Conservation (phyloP, 116 monocot genomes). For the Phalaenopsis hybrid region DNA sequence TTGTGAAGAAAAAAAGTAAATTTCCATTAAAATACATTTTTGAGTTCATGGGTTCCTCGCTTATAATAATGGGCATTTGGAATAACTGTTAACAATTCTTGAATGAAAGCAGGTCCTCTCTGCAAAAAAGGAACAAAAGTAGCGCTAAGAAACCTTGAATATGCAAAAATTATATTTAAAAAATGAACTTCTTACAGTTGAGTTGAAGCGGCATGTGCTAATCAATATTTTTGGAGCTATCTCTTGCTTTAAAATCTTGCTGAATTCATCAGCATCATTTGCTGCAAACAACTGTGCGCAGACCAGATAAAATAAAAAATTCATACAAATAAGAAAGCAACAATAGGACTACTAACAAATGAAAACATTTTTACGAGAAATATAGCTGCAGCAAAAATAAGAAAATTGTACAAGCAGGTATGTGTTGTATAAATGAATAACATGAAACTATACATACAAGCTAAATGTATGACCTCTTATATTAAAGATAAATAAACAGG, state of each 20-base stretch:
- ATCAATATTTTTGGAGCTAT: conserved; percentile 72
- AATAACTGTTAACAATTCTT: conserved; percentile 48
- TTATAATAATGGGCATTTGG: conserved; percentile 82
- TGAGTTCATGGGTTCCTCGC: conserved; percentile 91
- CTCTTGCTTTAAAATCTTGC: conserved; percentile 48
- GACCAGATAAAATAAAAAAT: background rate
- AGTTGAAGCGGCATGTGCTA: conserved; percentile 91
- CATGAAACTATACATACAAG: too few species aligned
- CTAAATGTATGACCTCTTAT: too few species aligned
- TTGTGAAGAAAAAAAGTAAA: background rate
- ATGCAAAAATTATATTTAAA: background rate
- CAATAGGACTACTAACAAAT: background rate
- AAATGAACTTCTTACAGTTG: conserved; percentile 38
- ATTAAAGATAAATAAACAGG: too few species aligned
- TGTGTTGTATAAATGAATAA: too few species aligned
- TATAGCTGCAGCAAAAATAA: background rate
- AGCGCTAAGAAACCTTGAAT: background rate
- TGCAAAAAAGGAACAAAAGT: conserved; percentile 11
- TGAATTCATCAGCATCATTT: conserved; percentile 93
- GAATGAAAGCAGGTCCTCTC: conserved; percentile 84
- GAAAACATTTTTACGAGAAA: background rate
- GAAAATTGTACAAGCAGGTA: background rate
- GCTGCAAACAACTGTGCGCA: conserved; percentile 63
- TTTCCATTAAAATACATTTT: conserved; percentile 45
- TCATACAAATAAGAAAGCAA: background rate